phyloP scores from a whole-genome alignment of 305 asterid species.

The Fraxinus platypoda region DNA sequence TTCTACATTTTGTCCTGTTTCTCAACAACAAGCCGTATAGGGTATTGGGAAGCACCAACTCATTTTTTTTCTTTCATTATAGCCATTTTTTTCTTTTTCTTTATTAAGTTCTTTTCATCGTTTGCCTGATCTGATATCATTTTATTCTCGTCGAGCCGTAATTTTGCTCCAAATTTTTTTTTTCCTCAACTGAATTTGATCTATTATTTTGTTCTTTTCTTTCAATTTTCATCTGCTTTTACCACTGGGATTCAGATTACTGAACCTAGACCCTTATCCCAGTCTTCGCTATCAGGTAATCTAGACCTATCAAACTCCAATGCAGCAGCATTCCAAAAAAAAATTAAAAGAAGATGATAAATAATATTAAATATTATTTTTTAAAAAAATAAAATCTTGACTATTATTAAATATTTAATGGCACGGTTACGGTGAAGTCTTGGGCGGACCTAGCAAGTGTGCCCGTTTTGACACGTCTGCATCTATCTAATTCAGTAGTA shows the following conservation, averaged over 20 bases:
- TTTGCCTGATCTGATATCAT: background rate
- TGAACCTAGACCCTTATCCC: background rate
- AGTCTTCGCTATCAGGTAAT: background rate
- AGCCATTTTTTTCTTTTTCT: slow-evolving; percentile 15
- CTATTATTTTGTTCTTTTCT: background rate
- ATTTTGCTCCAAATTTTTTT: background rate
- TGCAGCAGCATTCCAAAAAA: background rate
- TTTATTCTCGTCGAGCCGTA: background rate
- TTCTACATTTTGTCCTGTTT: background rate
- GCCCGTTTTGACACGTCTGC: too few species aligned
- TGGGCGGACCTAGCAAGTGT: too few species aligned
- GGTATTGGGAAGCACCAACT: background rate
- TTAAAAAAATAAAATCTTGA: too few species aligned
- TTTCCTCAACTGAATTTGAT: slow-evolving; percentile 8
- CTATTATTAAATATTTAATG: too few species aligned
- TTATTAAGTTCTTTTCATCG: background rate
- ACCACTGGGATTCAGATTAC: background rate
- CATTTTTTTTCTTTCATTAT: slow-evolving; percentile 21
- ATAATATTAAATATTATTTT: background rate
- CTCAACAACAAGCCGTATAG: slow-evolving; percentile 13
- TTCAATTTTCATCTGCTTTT: background rate
- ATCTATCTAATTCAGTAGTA: too few species aligned
- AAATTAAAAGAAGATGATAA: background rate
- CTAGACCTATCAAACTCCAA: background rate
- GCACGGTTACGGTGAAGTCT: too few species aligned